Conservation (phyloP, 1,284 basidiomycete genomes). For the Cerrena zonata region DNA sequence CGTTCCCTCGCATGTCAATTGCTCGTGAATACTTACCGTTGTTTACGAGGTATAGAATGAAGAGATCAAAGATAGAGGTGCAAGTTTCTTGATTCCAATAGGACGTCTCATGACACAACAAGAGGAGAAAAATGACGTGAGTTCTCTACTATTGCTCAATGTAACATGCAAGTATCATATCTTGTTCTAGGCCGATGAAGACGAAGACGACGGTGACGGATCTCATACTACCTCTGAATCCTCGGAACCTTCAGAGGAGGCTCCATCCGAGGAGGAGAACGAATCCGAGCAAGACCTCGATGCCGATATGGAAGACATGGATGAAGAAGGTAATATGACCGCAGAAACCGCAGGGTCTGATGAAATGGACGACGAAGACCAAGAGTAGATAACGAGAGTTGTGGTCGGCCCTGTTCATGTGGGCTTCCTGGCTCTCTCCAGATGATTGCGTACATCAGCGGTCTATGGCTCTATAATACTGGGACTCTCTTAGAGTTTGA, state of each 20-base stretch:
- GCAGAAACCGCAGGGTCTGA: slow-evolving; percentile 28
- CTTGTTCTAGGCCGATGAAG: slow-evolving; percentile 20
- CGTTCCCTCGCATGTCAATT: slow-evolving; percentile 16
- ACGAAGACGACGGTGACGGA: slow-evolving; percentile 41
- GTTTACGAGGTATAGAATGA: slow-evolving; percentile 37
- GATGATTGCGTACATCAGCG: background rate
- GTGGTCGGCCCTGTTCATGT: background rate
- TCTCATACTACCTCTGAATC: slow-evolving; percentile 21
- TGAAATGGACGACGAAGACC: slow-evolving; percentile 34
- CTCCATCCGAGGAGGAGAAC: slow-evolving; percentile 26
- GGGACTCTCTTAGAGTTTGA: too few relatives aligned
- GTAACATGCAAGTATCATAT: slow-evolving; percentile 3
- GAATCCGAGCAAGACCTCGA: slow-evolving; percentile 48
- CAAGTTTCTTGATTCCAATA: slow-evolving; percentile 63
- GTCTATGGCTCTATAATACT: too few relatives aligned
- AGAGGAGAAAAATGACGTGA: slow-evolving; percentile 78
- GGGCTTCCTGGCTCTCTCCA: background rate
- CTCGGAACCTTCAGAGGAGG: background rate
- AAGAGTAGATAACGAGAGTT: background rate
- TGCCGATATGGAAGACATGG: slow-evolving; percentile 68
- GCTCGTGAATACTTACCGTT: slow-evolving; percentile 5
- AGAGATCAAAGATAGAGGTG: slow-evolving; percentile 60
- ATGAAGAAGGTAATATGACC: slow-evolving; percentile 44
- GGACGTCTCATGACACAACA: slow-evolving; percentile 65
- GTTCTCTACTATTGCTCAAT: slow-evolving; percentile 21